Evolutionary conservation across 768 basidiomycete species (phyloP), one percentile per base, ranked within the genome.

Genomic region (Plicaturopsis crispa): DNA sequence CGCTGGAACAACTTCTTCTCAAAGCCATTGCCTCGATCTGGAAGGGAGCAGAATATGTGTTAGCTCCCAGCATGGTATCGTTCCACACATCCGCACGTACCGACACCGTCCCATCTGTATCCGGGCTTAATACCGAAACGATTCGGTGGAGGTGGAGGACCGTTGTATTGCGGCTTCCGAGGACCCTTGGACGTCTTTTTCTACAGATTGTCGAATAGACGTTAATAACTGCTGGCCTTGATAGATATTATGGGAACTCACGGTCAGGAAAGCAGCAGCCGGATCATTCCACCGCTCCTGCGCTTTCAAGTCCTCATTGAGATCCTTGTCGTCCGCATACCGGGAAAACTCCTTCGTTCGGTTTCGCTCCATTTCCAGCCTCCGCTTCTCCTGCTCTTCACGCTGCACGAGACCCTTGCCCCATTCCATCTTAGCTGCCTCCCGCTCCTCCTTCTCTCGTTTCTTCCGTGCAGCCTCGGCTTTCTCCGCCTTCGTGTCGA

Each of bases 51-150:
- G 11, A 39, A 24, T 34, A 23, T 16, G 40, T 20, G 40, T 37
- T 22, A 23, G 24, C 6, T 24, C n/a, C 40, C 24, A 11, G 14
- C 35, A 35, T 11, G 31, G 14, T 32, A 23, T 24, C 7, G 16
- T 12, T 49, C 17, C 33, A 37, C 35, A 23, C 13, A 35, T 16
- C n/a, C 18, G 33, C 38, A 67, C 73, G 47, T 45, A 90, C 93
- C 93, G 46, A 98, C 96, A 20, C 96, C 96, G 56, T 99, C 96
- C 96, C 96, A 99, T 54, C 94, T 72, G 57, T 92, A 90, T 1
- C 96, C 96, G 18, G 96, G 96, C 46, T 75, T 84, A 46, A 99
- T 97, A 17, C 84, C 84, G 57, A 94, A 98, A 5, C 96, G 80
- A 63, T 99, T 98, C 6, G 94, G 93, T 11, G 91, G 84, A 1